Evolutionary conservation across 495 filamentous ascomycete species (phyloP), one percentile per base, ranked within the genome.

Genomic region (Aspergillus bridgeri): DNA sequence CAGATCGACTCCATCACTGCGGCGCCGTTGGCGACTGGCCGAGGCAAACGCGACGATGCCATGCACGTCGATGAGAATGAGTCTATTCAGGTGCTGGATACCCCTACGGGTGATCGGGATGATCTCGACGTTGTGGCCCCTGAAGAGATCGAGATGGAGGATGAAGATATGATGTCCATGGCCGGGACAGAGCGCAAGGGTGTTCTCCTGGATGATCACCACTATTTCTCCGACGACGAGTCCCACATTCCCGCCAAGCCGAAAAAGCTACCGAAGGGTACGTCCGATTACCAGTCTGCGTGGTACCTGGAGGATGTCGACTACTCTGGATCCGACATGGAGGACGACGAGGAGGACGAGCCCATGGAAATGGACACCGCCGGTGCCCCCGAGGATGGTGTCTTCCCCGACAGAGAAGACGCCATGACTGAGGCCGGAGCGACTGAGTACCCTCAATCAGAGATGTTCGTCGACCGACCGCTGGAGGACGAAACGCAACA

Each of bases 191-290:
- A 78, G 23, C 80, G 86, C 48, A 86, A 83, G 71, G 93, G 93
- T 48, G 94, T 98, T 4, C 78, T 98, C 44, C 79, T 98, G 25
- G 94, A 98, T 61, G 92, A 96, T 59, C 93, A 98, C 72, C 94
- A 97, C 67, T 98, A 98, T 74, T 98, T 96, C 67, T 93, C 91
- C 3, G 94, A 98, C 51, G 91, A 96, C 18, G 89, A 95, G 21
- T 76, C 82, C n/a, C 76, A 82, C 57, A 75, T 82, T 27, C 82
- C 84, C 3, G 60, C 76, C 13, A 67, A 70, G 45, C 89, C 90
- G 4, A 95, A 88, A 74, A 83, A 82, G 61, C 69, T 98, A 20
- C 94, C 94, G 0, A 89, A 86, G 69, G 94, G 94, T 51, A 98
- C 94, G 21, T 98, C 94, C 6, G 81, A 85, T 24, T 98, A 98